phyloP scores from a whole-genome alignment of 139 green algal genomes.

The Asterochloris sp. region DNA sequence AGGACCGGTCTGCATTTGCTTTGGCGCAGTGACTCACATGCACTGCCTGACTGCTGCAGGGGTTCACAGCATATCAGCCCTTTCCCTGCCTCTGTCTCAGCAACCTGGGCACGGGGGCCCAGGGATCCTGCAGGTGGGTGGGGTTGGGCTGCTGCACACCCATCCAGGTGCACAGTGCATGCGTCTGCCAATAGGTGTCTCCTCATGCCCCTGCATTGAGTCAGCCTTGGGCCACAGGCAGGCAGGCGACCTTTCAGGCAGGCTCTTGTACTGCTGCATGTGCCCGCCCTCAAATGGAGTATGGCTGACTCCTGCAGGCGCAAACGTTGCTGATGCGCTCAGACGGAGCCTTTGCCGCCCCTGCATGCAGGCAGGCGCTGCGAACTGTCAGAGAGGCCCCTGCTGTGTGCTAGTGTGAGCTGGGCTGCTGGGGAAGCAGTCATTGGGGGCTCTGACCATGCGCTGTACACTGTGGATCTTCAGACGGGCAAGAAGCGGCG shows the following conservation, averaged over 20 bases:
- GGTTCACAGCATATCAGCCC: background rate
- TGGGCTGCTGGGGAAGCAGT: constrained; percentile 48
- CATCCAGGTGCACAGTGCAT: background rate
- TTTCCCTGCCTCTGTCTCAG: background rate
- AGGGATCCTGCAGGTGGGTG: constrained; percentile 23
- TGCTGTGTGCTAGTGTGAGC: constrained; percentile 57
- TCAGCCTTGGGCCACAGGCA: too few relatives aligned
- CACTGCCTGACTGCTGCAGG: background rate
- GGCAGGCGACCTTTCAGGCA: too few relatives aligned
- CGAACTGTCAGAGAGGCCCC: constrained; percentile 51
- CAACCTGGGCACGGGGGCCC: constrained; percentile 25
- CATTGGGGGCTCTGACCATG: constrained; percentile 70
- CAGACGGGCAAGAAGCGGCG: constrained; percentile 35
- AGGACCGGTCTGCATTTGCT: background rate
- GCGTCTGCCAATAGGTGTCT: too few relatives aligned
- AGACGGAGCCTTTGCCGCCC: background rate
- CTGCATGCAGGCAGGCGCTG: constrained; percentile 30
- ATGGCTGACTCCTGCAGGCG: too few relatives aligned
- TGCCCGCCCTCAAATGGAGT: too few relatives aligned
- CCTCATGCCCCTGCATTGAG: too few relatives aligned
- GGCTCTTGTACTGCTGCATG: too few relatives aligned
- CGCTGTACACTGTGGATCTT: constrained; percentile 63
- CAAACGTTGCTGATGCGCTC: background rate
- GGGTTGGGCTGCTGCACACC: background rate
- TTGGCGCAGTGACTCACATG: background rate